A percentile compares a stretch with the other conserved stretches of the same genome.
Conservation (phyloP, 345 rosid genomes). For the Sisymbrium altissimum region DNA sequence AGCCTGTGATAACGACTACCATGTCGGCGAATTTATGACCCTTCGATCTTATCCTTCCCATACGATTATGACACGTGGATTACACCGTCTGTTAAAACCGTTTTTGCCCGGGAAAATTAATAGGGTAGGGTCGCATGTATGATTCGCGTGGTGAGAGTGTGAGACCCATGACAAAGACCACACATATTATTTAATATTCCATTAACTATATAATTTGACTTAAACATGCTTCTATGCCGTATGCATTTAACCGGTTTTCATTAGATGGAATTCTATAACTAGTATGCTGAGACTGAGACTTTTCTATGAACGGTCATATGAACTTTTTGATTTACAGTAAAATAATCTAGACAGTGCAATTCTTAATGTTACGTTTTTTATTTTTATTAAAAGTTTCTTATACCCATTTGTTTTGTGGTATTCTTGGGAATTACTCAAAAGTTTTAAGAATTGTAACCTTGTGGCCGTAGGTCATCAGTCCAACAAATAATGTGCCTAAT, state of each 20-base stretch:
- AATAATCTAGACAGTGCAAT: neutral
- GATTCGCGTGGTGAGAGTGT: neutral
- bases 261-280: neutral
- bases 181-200: neutral
- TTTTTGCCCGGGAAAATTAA: slow-evolving; percentile 8
- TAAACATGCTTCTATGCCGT: neutral
- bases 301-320: too few relatives aligned
- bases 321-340: neutral
- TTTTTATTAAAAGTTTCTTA: neutral
- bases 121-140: neutral
- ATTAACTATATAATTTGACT: neutral
- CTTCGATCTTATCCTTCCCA: neutral
- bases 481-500: neutral
- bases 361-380: neutral
- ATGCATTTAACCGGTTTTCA: neutral
- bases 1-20: neutral
- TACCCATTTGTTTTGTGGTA: neutral
- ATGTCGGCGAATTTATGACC: slow-evolving; percentile 9
- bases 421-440: neutral
- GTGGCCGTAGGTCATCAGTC: neutral
- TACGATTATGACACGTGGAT: slow-evolving; percentile 2
- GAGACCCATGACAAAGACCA: slow-evolving; percentile 5
- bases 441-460: neutral
- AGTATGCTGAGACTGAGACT: neutral
- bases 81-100: neutral